Evolutionary conservation across 2,329 filamentous ascomycete genomes (phyloP).

Genomic region (Colletotrichum cuscutae): DNA sequence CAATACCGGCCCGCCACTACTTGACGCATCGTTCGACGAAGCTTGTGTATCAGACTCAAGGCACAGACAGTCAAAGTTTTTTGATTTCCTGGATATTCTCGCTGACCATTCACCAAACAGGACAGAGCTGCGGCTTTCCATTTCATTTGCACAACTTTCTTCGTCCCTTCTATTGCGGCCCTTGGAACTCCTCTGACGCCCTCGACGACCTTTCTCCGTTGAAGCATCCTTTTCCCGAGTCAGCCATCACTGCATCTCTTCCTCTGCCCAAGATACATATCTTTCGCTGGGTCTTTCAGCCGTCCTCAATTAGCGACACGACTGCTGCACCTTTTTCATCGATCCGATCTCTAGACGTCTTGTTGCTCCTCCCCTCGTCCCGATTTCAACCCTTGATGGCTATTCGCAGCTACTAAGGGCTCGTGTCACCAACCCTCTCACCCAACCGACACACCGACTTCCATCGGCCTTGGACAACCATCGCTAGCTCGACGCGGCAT

Average conservation of each 20-base stretch:
- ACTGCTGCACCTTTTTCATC: neutral
- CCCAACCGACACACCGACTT: slow-evolving; percentile 2
- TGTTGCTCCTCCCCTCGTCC: neutral
- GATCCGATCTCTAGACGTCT: neutral
- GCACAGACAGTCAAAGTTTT: slow-evolving; percentile 35
- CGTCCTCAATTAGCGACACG: neutral
- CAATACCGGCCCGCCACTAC: slow-evolving; percentile 24
- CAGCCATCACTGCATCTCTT: slow-evolving; percentile 9
- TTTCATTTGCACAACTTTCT: slow-evolving; percentile 21
- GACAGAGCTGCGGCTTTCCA: slow-evolving; percentile 17
- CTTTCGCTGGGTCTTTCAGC: neutral
- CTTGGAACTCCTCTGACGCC: slow-evolving; percentile 6
- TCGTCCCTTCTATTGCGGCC: slow-evolving; percentile 26
- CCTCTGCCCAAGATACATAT: neutral
- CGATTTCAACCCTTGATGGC: slow-evolving; percentile 29
- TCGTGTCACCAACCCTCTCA: slow-evolving; percentile 14
- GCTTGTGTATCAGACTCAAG: slow-evolving; percentile 35
- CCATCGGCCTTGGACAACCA: slow-evolving; percentile 4
- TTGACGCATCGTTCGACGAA: slow-evolving; percentile 35
- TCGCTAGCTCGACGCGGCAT: neutral
- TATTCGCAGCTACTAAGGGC: slow-evolving; percentile 27
- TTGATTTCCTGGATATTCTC: neutral
- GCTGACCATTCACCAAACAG: slow-evolving; percentile 17
- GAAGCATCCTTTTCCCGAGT: slow-evolving; percentile 21
- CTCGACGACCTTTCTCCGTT: slow-evolving; percentile 7